A percentile compares a stretch with the other conserved stretches of the same genome.
phyloP scores from a whole-genome alignment of 2,329 filamentous ascomycete species.

The Aspergillus cejpii region DNA sequence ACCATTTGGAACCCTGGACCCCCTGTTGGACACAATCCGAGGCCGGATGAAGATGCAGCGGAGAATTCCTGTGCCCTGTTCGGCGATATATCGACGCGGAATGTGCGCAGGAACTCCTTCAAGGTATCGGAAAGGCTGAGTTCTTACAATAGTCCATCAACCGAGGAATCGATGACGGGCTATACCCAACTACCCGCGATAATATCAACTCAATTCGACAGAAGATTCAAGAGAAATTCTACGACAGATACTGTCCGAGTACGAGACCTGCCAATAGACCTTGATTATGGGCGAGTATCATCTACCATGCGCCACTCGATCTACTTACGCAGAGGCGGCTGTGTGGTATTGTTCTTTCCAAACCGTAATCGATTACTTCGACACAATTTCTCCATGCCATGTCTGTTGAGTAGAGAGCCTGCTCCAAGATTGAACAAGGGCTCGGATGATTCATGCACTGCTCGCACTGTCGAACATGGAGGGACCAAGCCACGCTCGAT shows the following conservation, averaged over 20 bases:
- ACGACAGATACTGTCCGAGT: not conserved
- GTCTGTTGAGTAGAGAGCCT: slow-evolving; percentile 4
- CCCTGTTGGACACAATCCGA: slow-evolving; percentile 3
- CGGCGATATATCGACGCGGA: not conserved
- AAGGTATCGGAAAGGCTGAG: not conserved
- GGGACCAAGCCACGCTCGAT: not conserved
- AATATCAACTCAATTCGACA: not conserved
- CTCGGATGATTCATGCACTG: not conserved
- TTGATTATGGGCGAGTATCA: not conserved
- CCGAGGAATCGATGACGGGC: not conserved
- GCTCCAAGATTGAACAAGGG: not conserved
- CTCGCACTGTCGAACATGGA: not conserved
- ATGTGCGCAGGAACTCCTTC: not conserved
- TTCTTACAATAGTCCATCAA: not conserved
- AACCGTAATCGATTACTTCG: not conserved
- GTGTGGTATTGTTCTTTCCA: not conserved
- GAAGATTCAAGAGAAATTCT: not conserved
- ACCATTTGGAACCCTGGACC: slow-evolving; percentile 23
- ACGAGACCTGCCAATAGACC: not conserved
- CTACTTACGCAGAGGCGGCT: not conserved
- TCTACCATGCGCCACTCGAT: not conserved
- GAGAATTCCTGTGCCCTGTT: not conserved
- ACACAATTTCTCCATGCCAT: slow-evolving; percentile 16
- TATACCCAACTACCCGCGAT: not conserved
- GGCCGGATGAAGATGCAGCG: not conserved